Percentiles rank a stretch among this genome's conserved stretches.
Evolutionary conservation across 306 rosid genomes (phyloP).

Genomic region (Parietaria judaica): DNA sequence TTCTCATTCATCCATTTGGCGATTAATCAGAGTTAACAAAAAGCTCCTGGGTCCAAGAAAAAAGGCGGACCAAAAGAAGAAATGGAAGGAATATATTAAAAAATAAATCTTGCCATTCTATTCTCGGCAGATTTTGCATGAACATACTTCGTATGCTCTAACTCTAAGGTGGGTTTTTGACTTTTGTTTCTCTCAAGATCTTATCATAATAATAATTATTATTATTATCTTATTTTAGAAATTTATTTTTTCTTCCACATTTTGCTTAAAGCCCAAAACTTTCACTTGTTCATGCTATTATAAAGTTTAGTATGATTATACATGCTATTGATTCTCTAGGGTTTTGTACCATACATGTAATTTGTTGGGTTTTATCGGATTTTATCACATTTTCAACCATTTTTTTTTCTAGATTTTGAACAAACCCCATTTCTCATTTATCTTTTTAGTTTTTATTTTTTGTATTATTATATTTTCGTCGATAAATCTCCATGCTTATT

Average conservation of each 20-base stretch:
- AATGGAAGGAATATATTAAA: neutral
- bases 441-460: too few relatives aligned
- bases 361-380: too few relatives aligned
- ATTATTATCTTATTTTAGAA: slow-evolving; percentile 9
- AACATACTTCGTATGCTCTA: neutral
- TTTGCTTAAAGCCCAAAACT: too few relatives aligned
- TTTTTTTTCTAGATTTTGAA: neutral
- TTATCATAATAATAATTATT: neutral
- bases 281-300: too few relatives aligned
- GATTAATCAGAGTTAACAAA: neutral
- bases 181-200: neutral
- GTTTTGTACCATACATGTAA: too few relatives aligned
- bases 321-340: too few relatives aligned
- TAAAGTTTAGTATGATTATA: too few relatives aligned
- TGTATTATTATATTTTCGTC: too few relatives aligned
- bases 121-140: neutral
- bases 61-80: slow-evolving; percentile 2
- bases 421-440: neutral
- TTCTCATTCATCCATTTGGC: neutral
- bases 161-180: neutral
- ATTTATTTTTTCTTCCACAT: neutral
- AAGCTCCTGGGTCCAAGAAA: slow-evolving; percentile 1
- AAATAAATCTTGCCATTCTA: too few relatives aligned
- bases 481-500: too few relatives aligned
- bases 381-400: too few relatives aligned